A percentile compares a stretch with the other conserved stretches of the same genome.
Conservation (phyloP, 495 filamentous ascomycete genomes). For the Copromyces sp. region DNA sequence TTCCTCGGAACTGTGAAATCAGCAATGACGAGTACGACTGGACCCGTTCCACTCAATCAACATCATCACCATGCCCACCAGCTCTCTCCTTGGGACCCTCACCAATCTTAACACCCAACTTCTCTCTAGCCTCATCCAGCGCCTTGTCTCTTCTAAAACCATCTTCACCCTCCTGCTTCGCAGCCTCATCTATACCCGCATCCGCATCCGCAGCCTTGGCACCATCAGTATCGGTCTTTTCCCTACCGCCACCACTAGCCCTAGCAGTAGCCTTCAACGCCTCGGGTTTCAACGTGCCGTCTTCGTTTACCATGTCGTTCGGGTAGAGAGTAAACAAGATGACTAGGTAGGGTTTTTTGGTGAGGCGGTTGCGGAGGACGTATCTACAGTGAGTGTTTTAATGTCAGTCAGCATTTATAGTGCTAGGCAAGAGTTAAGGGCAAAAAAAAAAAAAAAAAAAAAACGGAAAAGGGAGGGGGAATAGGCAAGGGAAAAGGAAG, state of each 20-base stretch:
- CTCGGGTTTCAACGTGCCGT: conserved; percentile 41
- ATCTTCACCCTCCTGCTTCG: conserved; percentile 5
- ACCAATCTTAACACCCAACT: conserved; percentile 7
- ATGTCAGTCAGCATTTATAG: too few species aligned
- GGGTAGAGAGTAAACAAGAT: conserved; percentile 66
- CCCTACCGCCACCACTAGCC: conserved; percentile 4
- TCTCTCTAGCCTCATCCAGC: conserved; percentile 14
- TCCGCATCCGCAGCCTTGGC: not conserved
- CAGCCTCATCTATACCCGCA: not conserved
- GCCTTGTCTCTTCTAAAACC: conserved; percentile 17
- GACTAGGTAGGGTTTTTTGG: conserved; percentile 63
- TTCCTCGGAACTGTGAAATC: too few species aligned
- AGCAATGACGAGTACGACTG: too few species aligned
- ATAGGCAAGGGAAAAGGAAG: too few species aligned
- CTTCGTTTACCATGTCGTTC: conserved; percentile 49
- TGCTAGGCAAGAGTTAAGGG: too few species aligned
- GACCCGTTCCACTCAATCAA: conserved; percentile 11
- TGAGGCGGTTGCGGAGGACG: conserved; percentile 66
- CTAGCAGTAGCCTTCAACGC: conserved; percentile 15
- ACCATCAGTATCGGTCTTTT: not conserved
- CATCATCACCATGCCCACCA: conserved; percentile 14
- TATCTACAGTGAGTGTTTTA: conserved; percentile 49
- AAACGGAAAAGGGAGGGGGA: too few species aligned
- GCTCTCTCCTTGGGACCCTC: not conserved
- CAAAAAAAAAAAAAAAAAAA: too few species aligned